These are phyloP conservation scores for Lathyrus oleraceus DNA, from an alignment of 306 rosid species.

Conservation along the genomic window DNA sequence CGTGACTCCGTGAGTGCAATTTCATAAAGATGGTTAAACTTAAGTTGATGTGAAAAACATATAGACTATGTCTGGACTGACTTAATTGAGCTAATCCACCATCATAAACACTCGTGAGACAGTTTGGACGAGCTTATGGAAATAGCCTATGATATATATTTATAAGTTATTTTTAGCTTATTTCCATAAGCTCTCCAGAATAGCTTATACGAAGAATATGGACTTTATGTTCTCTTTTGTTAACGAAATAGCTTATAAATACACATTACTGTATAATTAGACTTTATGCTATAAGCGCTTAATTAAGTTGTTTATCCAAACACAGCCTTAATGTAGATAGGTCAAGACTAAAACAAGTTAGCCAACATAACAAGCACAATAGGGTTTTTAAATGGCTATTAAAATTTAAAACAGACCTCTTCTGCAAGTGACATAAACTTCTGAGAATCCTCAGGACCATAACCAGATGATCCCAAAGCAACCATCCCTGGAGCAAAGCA, in stretches of 20 bases:
- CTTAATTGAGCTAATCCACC: background rate
- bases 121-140: background rate
- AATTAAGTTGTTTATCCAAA: background rate
- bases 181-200: background rate
- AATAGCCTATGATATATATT: background rate
- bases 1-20: slow-evolving; percentile 4
- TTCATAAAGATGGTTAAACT: background rate
- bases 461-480: slow-evolving; percentile 92
- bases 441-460: slow-evolving; percentile 69
- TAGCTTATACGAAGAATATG: background rate
- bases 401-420: slow-evolving; percentile 60
- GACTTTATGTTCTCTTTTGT: background rate
- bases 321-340: background rate
- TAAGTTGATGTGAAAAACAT: slow-evolving; percentile 13
- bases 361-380: slow-evolving; percentile 17
- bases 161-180: background rate
- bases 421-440: slow-evolving; percentile 83
- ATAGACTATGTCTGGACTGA: background rate
- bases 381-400: slow-evolving; percentile 1
- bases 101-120: background rate
- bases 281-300: background rate
- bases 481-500: slow-evolving; percentile 99
- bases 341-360: slow-evolving; percentile 24
- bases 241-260: background rate
- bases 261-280: background rate